Conservation (phyloP, 192 early-diverging fungal genomes). For the Coemansia sp. region DNA sequence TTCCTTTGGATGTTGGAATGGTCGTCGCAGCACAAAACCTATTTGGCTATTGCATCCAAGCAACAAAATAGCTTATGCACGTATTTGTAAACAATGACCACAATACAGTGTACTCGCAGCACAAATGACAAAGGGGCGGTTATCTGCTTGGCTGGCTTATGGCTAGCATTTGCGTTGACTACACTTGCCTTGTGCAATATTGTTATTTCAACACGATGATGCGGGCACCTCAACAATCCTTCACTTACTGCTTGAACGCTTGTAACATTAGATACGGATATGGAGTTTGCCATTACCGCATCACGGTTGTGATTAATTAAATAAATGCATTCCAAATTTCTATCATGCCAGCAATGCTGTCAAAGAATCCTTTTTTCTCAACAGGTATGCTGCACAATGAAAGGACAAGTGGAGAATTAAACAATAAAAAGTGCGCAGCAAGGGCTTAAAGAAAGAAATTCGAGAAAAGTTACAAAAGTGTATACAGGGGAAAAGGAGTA, state of each 20-base stretch:
- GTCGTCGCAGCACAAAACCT: too few relatives aligned
- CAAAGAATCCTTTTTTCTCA: not conserved
- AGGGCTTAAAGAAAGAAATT: not conserved
- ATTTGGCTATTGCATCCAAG: not conserved
- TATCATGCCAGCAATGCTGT: too few relatives aligned
- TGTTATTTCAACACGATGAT: not conserved
- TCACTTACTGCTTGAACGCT: not conserved
- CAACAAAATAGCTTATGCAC: not conserved
- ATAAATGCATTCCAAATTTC: not conserved
- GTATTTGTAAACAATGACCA: not conserved
- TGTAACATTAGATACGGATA: not conserved
- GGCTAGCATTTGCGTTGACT: not conserved
- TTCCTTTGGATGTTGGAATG: not conserved
- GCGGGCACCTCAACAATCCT: not conserved
- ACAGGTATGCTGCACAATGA: not conserved
- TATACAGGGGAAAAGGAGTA: not conserved
- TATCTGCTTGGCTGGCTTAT: not conserved
- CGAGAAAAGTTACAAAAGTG: too few relatives aligned
- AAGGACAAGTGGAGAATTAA: not conserved
- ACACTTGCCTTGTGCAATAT: not conserved
- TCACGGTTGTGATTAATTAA: not conserved
- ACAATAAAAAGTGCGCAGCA: conserved; percentile 1
- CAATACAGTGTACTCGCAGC: not conserved
- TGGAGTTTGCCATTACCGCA: not conserved
- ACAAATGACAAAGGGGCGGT: too few relatives aligned